A percentile compares a stretch with the other conserved stretches of the same genome.
Conservation (phyloP, 192 early-diverging fungal genomes). For the Chytriomyces sp. region DNA sequence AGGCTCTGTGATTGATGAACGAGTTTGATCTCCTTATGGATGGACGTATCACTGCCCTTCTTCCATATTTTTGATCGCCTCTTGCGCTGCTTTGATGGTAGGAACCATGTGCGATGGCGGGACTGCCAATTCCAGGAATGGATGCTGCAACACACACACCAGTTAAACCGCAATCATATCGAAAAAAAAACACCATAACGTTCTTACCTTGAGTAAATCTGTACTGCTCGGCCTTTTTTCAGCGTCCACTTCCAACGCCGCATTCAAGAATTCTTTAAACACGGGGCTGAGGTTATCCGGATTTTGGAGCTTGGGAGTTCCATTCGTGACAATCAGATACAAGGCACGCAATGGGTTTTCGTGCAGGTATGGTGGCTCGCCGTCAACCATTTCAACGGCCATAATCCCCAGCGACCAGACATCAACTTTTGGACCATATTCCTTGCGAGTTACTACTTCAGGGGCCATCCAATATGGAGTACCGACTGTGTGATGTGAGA, state of each 20-base stretch:
- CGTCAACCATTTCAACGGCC: conserved; percentile 98
- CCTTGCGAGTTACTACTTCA: conserved; percentile 66
- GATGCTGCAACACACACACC: conserved; percentile 62
- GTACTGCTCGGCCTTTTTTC: conserved; percentile 77
- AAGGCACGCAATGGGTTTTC: conserved; percentile 95
- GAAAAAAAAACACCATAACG: conserved; percentile 10
- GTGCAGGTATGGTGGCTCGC: conserved; percentile 93
- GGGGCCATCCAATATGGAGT: conserved; percentile 62
- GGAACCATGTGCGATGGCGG: conserved; percentile 81
- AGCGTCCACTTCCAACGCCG: conserved; percentile 85
- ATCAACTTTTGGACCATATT: conserved; percentile 75
- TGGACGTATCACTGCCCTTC: background rate
- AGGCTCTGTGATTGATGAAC: no score
- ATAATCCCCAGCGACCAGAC: conserved; percentile 95
- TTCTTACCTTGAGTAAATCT: conserved; percentile 73
- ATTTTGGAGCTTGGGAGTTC: conserved; percentile 88
- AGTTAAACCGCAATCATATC: conserved; percentile 5
- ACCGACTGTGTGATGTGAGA: conserved; percentile 32
- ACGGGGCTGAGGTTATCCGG: conserved; percentile 79
- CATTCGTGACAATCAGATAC: conserved; percentile 95
- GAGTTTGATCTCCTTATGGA: no score
- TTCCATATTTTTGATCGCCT: conserved; percentile 47
- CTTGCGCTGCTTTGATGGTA: conserved; percentile 69
- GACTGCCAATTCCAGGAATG: conserved; percentile 83
- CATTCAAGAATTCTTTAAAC: conserved; percentile 87